Base-by-base conservation (phyloP, 148 eudicot species). In the Nyssa sinensis region DNA sequence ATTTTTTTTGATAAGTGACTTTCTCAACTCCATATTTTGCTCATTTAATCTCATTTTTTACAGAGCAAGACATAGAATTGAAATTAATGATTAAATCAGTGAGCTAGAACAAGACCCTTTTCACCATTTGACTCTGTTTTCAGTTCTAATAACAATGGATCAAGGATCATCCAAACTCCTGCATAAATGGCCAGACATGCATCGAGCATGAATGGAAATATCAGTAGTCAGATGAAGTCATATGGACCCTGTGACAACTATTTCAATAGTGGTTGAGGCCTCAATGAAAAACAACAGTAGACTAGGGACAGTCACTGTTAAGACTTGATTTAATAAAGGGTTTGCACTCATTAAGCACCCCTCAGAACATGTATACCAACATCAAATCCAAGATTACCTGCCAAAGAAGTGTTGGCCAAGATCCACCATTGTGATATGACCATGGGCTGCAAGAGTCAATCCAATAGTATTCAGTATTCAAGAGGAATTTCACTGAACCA, bases 361-460 rank as follows among this genome's bases (percentile, higher is more conserved):
- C 31, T 39, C 31, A 24, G 21, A 12, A 13, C 5, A 47, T 7
- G 30, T 13, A 33, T 5, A 70, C 16, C 57, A 11, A 19, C 30
- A 71, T 37, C 51, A 39, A 62, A 72, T 58, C 25, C 27, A 74
- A 64, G 64, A 67, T 68, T 77, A 93, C 98, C 97, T 91, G 98
- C 98, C 98, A 94, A 68, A 94, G 62, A 59, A 94, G 93, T 9
- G 97, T 94, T 64, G 98, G 98, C 98, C 98, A 94, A 31, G 98
- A 90, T 77, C 98, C 98, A 13, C 95, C 97, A 84, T 94, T 94
- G 72, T 94, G 98, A 84, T 94, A 94, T 14, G 98, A 94, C 98
- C 98, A 94, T 65, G 98, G 95, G 66, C 93, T 91, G 87, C 83
- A 77, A 69, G 25, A 76, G 5, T 33, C 49, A 57, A 32, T 41